A percentile compares a stretch with the other conserved stretches of the same genome.
phyloP scores from a whole-genome alignment of 306 rosid genomes.

The Clitoria ternatea region DNA sequence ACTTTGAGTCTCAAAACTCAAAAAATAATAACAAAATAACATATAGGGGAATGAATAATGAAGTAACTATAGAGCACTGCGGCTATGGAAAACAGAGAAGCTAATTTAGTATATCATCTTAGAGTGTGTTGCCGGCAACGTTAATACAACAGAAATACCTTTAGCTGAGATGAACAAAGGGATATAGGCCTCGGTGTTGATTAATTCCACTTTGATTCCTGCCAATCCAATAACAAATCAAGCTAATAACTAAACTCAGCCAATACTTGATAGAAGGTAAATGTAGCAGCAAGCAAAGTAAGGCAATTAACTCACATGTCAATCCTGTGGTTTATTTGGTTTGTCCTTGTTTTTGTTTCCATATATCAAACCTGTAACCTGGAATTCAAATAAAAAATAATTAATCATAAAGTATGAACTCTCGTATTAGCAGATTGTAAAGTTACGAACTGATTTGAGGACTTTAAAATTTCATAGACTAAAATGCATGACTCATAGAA shows the following conservation, averaged over 20 bases:
- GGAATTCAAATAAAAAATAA: background rate
- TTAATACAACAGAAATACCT: background rate
- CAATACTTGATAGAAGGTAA: background rate
- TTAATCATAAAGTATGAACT: background rate
- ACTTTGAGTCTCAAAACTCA: background rate
- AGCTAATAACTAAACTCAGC: slow-evolving; percentile 4
- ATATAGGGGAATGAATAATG: background rate
- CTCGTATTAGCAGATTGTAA: no score
- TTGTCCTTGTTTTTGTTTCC: slow-evolving; percentile 57
- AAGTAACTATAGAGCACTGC: background rate
- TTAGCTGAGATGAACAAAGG: background rate
- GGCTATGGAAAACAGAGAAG: slow-evolving; percentile 8
- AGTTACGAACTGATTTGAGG: no score
- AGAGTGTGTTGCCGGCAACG: background rate
- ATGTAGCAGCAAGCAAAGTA: background rate
- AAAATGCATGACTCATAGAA: no score
- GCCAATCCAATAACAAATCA: slow-evolving; percentile 2
- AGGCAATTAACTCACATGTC: slow-evolving; percentile 24
- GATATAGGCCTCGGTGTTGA: background rate
- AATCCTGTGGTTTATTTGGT: slow-evolving; percentile 32
- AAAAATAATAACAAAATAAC: background rate
- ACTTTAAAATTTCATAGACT: no score
- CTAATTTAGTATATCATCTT: background rate
- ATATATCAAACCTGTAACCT: slow-evolving; percentile 76
- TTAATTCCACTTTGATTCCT: background rate